Evolutionary conservation across 2,329 filamentous ascomycete species (phyloP).

Genomic region (Clonostachys sp.): DNA sequence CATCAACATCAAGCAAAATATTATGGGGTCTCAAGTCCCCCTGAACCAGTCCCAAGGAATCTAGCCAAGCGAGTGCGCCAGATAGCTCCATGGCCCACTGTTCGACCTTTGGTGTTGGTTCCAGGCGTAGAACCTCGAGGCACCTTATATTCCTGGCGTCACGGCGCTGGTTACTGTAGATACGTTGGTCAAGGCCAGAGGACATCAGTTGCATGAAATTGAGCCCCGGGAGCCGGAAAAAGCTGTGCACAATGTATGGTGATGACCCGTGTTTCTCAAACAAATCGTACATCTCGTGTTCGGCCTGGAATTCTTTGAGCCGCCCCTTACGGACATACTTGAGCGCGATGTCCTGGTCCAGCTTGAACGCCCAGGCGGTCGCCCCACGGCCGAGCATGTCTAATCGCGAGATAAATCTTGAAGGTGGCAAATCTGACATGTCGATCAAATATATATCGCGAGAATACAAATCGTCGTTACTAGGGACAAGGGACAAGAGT

Average conservation of each 20-base stretch:
- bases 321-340: background rate
- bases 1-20: conserved; percentile 3
- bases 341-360: background rate
- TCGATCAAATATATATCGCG: too few relatives aligned
- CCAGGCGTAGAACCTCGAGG: background rate
- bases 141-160: background rate
- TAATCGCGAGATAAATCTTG: too few relatives aligned
- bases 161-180: background rate
- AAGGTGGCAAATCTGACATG: too few relatives aligned
- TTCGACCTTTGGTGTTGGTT: background rate
- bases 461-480: too few relatives aligned
- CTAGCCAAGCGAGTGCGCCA: conserved; percentile 6
- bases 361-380: background rate
- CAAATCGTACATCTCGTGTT: background rate
- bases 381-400: background rate
- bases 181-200: background rate
- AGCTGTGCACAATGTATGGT: background rate
- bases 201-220: background rate
- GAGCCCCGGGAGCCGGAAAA: background rate
- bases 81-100: conserved; percentile 5
- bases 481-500: too few relatives aligned
- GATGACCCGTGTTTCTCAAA: background rate
- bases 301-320: background rate
- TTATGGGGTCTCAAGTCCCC: conserved; percentile 7
- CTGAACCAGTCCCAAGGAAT: conserved; percentile 4